Evolutionary conservation across 108 stramenopile species (phyloP).

Genomic region (Thalassiosira profunda): DNA sequence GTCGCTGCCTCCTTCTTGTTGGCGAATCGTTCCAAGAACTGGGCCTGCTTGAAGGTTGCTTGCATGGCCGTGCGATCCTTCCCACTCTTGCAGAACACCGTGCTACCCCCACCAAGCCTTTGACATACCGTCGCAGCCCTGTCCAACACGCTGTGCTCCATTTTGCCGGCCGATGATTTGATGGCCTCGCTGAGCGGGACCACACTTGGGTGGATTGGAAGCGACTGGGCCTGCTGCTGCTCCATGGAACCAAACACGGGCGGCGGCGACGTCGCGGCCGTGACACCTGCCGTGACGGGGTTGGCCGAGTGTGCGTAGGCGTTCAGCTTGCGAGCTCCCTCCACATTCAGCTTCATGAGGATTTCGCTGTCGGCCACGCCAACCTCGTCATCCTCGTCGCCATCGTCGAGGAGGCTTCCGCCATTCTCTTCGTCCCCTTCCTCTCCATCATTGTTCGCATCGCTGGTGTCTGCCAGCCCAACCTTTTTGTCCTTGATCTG

Average conservation of each 20-base stretch:
- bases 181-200: conserved; percentile 68
- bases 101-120: conserved; percentile 77
- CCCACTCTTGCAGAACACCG: conserved; percentile 93
- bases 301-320: conserved; percentile 76
- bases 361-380: conserved; percentile 82
- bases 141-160: conserved; percentile 89
- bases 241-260: conserved; percentile 27
- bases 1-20: conserved; percentile 20
- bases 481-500: conserved; percentile 52
- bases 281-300: conserved; percentile 31
- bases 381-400: conserved; percentile 77
- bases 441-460: conserved; percentile 13
- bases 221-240: conserved; percentile 25
- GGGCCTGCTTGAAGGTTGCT: conserved; percentile 90
- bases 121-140: conserved; percentile 75
- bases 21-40: conserved; percentile 66
- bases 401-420: conserved; percentile 57
- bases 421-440: too few species aligned
- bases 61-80: conserved; percentile 97
- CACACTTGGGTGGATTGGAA: conserved; percentile 74
- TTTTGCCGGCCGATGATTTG: conserved; percentile 73
- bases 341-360: conserved; percentile 78
- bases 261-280: conserved; percentile 18
- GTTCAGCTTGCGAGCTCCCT: conserved; percentile 89
- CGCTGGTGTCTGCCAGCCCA: not conserved